Evolutionary conservation across 805 yeast species (phyloP).

Genomic region (Wickerhamiella shivajii): DNA sequence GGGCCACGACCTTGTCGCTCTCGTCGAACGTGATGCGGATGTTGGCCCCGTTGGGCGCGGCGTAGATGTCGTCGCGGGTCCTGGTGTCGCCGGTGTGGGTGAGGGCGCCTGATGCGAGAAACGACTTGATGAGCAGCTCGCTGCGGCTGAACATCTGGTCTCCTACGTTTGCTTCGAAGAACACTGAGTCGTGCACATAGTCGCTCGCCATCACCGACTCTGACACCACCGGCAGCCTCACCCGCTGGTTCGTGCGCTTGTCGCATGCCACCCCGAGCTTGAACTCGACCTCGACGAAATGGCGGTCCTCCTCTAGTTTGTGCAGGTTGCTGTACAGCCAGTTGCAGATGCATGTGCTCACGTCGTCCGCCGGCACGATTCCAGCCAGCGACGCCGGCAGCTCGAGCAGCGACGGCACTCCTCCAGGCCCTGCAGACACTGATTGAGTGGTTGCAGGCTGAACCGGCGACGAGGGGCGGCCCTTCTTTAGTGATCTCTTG

Average conservation of each 20-base stretch:
- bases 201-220: conserved; percentile 22
- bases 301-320: conserved; percentile 16
- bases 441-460: not conserved
- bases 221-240: conserved; percentile 21
- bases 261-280: conserved; percentile 24
- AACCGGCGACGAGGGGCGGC: not conserved
- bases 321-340: conserved; percentile 78
- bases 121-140: conserved; percentile 11
- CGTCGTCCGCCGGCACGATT: conserved; percentile 62
- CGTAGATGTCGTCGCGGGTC: conserved; percentile 14
- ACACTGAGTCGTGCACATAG: conserved; percentile 18
- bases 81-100: conserved; percentile 10
- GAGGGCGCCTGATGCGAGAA: conserved; percentile 11
- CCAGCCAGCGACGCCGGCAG: conserved; percentile 49
- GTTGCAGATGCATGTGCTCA: conserved; percentile 66
- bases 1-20: conserved; percentile 31
- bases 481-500: not conserved
- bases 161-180: conserved; percentile 20
- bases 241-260: conserved; percentile 18
- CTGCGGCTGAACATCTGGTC: conserved; percentile 18
- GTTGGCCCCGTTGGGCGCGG: conserved; percentile 9
- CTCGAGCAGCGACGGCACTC: conserved; percentile 22
- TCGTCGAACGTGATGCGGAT: conserved; percentile 22
- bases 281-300: conserved; percentile 33
- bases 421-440: conserved; percentile 15